phyloP scores from a whole-genome alignment of 352 stramenopile genomes.

The Aphanomyces cochlioides region DNA sequence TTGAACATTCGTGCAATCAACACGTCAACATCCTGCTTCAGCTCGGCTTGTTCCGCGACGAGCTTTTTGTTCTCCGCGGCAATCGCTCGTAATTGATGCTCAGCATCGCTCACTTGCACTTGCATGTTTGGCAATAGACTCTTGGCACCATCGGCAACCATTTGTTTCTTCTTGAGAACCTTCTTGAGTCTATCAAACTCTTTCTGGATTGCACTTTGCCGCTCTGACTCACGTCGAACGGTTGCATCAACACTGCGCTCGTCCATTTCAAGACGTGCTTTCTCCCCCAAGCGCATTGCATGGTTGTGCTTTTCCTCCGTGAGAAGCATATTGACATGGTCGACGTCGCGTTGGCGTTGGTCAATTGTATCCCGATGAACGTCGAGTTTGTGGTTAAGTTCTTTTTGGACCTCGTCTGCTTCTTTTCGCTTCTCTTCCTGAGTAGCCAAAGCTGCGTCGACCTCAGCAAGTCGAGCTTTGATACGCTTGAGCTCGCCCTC shows the following conservation, averaged over 20 bases:
- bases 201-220: conserved; percentile 58
- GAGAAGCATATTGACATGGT: conserved; percentile 82
- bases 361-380: conserved; percentile 88
- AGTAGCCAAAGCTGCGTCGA: conserved; percentile 42
- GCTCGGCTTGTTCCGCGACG: conserved; percentile 55
- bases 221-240: conserved; percentile 59
- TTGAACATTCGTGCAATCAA: conserved; percentile 85
- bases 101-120: conserved; percentile 71
- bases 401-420: conserved; percentile 69
- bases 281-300: conserved; percentile 63
- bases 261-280: conserved; percentile 62
- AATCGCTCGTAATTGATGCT: conserved; percentile 58
- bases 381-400: conserved; percentile 82
- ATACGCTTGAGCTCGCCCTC: conserved; percentile 64
- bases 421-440: conserved; percentile 64
- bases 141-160: conserved; percentile 63
- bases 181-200: conserved; percentile 83
- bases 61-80: conserved; percentile 68
- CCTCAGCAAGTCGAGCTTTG: conserved; percentile 35
- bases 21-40: conserved; percentile 90
- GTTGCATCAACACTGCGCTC: conserved; percentile 50
- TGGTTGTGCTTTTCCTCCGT: conserved; percentile 83
- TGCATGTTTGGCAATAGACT: conserved; percentile 76
- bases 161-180: conserved; percentile 86
- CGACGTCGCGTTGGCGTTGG: conserved; percentile 87